These are phyloP conservation scores for Thalassiosira allenii DNA, from an alignment of 352 stramenopile genomes.

Conservation along the genomic window DNA sequence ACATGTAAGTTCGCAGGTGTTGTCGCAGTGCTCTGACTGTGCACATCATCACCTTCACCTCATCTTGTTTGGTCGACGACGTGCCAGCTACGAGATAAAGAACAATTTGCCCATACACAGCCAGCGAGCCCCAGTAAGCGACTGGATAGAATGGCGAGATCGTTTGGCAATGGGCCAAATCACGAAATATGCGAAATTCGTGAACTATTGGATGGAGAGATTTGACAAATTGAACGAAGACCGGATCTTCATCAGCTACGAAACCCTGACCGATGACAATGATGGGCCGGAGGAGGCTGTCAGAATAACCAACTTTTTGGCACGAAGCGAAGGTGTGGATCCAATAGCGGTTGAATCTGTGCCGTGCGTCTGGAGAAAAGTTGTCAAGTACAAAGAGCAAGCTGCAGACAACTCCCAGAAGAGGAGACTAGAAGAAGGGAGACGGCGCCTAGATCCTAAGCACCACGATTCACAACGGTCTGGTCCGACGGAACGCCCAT, in stretches of 20 bases:
- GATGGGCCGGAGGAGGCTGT: slow-evolving; percentile 48
- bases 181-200: slow-evolving; percentile 31
- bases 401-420: slow-evolving; percentile 8
- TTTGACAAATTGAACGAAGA: slow-evolving; percentile 49
- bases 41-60: not conserved
- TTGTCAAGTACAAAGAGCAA: slow-evolving; percentile 55
- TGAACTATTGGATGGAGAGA: slow-evolving; percentile 62
- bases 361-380: slow-evolving; percentile 52
- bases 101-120: slow-evolving; percentile 60
- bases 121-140: slow-evolving; percentile 45
- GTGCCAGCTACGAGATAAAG: slow-evolving; percentile 50
- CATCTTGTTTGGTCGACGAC: not conserved
- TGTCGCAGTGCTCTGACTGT: too few species aligned
- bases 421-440: not conserved
- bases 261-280: slow-evolving; percentile 45
- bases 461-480: slow-evolving; percentile 59
- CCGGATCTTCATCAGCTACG: slow-evolving; percentile 58
- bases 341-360: slow-evolving; percentile 47
- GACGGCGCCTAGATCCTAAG: slow-evolving; percentile 40
- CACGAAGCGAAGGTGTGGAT: slow-evolving; percentile 38
- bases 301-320: slow-evolving; percentile 55
- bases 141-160: slow-evolving; percentile 65
- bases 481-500: slow-evolving; percentile 54
- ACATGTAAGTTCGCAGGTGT: too few species aligned
- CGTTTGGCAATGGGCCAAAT: slow-evolving; percentile 46